These are phyloP conservation scores for Poa pratensis DNA, from an alignment of 176 grass and related monocot genomes.

Conservation along the genomic window DNA sequence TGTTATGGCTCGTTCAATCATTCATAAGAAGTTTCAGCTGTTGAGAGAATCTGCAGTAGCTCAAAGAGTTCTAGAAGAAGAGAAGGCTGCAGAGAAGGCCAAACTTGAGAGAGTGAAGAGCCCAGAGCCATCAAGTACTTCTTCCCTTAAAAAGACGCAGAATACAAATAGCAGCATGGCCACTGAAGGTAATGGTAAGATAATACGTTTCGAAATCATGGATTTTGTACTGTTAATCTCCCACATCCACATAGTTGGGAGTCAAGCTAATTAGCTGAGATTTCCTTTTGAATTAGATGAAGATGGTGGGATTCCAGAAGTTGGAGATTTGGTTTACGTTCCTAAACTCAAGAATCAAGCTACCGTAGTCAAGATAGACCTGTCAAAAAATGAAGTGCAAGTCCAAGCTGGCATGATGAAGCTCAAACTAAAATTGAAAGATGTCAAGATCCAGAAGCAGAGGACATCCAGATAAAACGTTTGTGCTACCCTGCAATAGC, in stretches of 20 bases:
- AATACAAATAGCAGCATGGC: conserved; percentile 29
- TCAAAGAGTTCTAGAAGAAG: conserved; percentile 49
- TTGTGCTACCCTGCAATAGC: background rate
- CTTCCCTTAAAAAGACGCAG: conserved; percentile 20
- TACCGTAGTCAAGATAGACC: conserved; percentile 63
- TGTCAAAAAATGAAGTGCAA: conserved; percentile 53
- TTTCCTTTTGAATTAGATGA: conserved; percentile 46
- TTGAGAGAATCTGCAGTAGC: conserved; percentile 57
- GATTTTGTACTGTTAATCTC: background rate
- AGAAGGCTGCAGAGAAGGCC: conserved; percentile 6
- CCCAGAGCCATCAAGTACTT: background rate
- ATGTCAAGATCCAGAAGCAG: conserved; percentile 47
- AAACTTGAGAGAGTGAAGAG: conserved; percentile 42
- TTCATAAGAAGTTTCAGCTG: conserved; percentile 66
- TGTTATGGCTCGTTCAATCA: conserved; percentile 62
- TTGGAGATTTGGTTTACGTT: conserved; percentile 65
- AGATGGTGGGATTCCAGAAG: conserved; percentile 48
- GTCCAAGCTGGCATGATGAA: conserved; percentile 77
- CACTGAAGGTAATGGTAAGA: conserved; percentile 33
- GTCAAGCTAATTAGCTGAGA: background rate
- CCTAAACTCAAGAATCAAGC: conserved; percentile 66
- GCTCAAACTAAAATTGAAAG: conserved; percentile 68
- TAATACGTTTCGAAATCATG: background rate
- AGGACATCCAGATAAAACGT: conserved; percentile 44
- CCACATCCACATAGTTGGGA: background rate